Evolutionary conservation across 768 basidiomycete genomes (phyloP).

Genomic region (Lanmaoa rubissima): DNA sequence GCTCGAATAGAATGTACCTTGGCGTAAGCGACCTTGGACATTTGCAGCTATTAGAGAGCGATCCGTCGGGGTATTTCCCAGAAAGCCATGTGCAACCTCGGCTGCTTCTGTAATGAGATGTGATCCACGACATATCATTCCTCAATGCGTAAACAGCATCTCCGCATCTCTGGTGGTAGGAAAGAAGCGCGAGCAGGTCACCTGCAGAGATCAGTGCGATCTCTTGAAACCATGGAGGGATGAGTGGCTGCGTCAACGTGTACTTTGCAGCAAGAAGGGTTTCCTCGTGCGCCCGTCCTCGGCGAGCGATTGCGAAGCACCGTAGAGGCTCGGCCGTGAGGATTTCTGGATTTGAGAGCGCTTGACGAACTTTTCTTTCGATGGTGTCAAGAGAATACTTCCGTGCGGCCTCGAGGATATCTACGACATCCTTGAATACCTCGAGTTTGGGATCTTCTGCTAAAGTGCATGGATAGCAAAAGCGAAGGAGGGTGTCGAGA

Average conservation of each 20-base stretch:
- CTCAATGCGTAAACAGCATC: conserved; percentile 6
- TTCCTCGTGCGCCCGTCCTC: conserved; percentile 21
- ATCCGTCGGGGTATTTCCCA: no score
- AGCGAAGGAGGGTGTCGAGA: conserved; percentile 25
- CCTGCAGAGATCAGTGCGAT: conserved; percentile 25
- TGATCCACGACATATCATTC: conserved; percentile 12
- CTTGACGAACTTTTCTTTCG: conserved; percentile 17
- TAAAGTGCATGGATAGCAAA: conserved; percentile 28
- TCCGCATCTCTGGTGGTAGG: conserved; percentile 18
- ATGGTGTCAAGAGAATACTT: conserved; percentile 20
- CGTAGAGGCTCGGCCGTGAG: conserved; percentile 24
- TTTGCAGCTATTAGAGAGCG: neutral
- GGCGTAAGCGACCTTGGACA: neutral
- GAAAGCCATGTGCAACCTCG: neutral
- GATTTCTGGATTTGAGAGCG: conserved; percentile 17
- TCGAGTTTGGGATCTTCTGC: conserved; percentile 19
- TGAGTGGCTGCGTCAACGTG: conserved; percentile 26
- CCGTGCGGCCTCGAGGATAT: conserved; percentile 13
- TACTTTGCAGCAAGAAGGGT: conserved; percentile 29
- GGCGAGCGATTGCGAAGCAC: conserved; percentile 33
- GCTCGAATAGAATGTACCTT: neutral
- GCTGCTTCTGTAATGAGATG: conserved; percentile 3
- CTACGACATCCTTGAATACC: neutral
- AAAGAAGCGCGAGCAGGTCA: conserved; percentile 26
- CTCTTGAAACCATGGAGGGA: conserved; percentile 24